phyloP scores from a whole-genome alignment of 169 alveolate species.

The Cryptosporidium muris region DNA sequence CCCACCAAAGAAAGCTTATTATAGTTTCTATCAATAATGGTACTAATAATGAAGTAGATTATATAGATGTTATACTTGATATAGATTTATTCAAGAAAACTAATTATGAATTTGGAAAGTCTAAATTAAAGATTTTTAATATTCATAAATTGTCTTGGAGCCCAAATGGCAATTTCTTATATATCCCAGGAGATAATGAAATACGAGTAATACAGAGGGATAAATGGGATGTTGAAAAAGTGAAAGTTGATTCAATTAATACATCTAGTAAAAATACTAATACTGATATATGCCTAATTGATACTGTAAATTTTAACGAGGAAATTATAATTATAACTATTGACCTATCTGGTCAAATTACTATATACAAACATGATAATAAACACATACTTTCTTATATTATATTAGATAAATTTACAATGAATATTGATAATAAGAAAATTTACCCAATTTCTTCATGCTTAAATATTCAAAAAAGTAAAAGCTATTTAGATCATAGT shows the following conservation, averaged over 20 bases:
- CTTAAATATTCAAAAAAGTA: too few relatives aligned
- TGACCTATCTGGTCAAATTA: conserved; percentile 13
- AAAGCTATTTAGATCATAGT: too few relatives aligned
- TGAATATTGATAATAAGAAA: too few relatives aligned
- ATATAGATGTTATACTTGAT: conserved; percentile 18
- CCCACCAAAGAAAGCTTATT: conserved; percentile 22
- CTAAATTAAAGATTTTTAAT: conserved; percentile 5
- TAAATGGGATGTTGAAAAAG: not conserved
- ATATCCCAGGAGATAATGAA: conserved; percentile 47
- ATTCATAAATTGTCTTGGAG: conserved; percentile 26
- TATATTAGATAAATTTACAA: too few relatives aligned
- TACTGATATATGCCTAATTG: conserved; percentile 35
- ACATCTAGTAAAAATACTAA: not conserved
- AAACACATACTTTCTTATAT: too few relatives aligned
- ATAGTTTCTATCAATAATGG: conserved; percentile 3
- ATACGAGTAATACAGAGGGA: conserved; percentile 9
- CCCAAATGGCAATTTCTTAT: conserved; percentile 21
- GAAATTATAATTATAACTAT: conserved; percentile 15
- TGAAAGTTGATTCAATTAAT: not conserved
- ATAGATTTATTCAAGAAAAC: conserved; percentile 22
- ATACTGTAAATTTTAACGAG: conserved; percentile 7
- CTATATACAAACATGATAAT: conserved; percentile 9
- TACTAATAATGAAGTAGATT: not conserved
- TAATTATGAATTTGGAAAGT: conserved; percentile 12
- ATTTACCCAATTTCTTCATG: too few relatives aligned